Conservation (phyloP, 352 stramenopile species). For the Globisporangium mamillatum region DNA sequence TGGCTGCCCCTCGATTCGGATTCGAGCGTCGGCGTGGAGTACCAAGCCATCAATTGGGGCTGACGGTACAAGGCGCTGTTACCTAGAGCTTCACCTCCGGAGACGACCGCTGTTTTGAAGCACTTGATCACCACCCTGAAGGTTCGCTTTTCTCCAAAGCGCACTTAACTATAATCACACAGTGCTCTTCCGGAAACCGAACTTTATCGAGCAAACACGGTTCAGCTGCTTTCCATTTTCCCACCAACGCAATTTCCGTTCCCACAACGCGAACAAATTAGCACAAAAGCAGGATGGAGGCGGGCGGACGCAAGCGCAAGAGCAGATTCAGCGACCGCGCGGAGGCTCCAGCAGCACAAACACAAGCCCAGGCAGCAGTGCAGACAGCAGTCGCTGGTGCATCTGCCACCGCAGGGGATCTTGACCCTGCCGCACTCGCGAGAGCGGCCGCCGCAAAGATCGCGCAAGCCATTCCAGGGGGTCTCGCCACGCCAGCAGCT, state of each 20-base stretch:
- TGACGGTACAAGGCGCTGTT: no score
- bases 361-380: neutral
- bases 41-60: no score
- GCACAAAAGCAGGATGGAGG: constrained; percentile 16
- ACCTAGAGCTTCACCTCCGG: no score
- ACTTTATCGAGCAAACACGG: neutral
- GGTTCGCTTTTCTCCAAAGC: no score
- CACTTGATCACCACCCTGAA: no score
- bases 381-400: neutral
- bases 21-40: no score
- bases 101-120: no score
- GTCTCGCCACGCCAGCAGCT: constrained; percentile 4
- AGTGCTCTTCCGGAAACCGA: no score
- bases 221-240: neutral
- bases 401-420: neutral
- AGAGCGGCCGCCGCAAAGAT: constrained; percentile 77
- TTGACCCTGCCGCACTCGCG: constrained; percentile 61
- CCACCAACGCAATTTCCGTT: neutral
- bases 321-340: constrained; percentile 74
- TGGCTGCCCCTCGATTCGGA: no score
- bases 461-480: constrained; percentile 48
- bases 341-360: constrained; percentile 9
- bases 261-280: constrained; percentile 9
- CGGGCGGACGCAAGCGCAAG: constrained; percentile 65
- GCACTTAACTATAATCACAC: no score